Evolutionary conservation across 129 eudicot genomes (phyloP).

Genomic region (Arctium minus): DNA sequence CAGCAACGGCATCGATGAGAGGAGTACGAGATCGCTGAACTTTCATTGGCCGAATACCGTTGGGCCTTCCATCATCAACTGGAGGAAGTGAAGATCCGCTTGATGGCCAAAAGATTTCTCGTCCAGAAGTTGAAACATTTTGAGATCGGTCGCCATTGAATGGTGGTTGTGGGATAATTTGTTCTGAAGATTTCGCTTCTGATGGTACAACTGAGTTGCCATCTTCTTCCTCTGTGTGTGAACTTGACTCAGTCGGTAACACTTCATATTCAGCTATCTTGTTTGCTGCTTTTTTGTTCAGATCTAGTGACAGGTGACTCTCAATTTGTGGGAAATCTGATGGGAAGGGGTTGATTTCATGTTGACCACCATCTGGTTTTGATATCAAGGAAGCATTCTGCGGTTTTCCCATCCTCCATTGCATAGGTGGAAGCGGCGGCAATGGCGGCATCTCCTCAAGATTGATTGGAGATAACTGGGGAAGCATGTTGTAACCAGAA

Average conservation of each 20-base stretch:
- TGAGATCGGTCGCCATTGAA: slow-evolving; percentile 28
- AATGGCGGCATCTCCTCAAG: slow-evolving; percentile 75
- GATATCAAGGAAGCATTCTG: slow-evolving; percentile 33
- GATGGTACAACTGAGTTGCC: background rate
- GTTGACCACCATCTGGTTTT: slow-evolving; percentile 22
- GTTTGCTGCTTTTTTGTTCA: slow-evolving; percentile 6
- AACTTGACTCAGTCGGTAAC: slow-evolving; percentile 7
- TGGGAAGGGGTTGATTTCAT: slow-evolving; percentile 23
- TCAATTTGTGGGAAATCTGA: slow-evolving; percentile 22
- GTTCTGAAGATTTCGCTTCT: slow-evolving; percentile 24
- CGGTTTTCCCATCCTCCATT: slow-evolving; percentile 76
- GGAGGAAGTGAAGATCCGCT: slow-evolving; percentile 23
- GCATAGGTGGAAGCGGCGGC: slow-evolving; percentile 96
- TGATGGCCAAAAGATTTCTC: slow-evolving; percentile 30
- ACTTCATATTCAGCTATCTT: slow-evolving; percentile 14
- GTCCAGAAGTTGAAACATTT: slow-evolving; percentile 31
- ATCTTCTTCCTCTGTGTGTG: slow-evolving; percentile 4
- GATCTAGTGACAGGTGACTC: background rate
- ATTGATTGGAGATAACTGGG: slow-evolving; percentile 42
- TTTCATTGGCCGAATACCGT: slow-evolving; percentile 54
- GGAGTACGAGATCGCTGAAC: slow-evolving; percentile 72
- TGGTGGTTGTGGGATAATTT: slow-evolving; percentile 17
- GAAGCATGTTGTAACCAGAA: slow-evolving; percentile 31
- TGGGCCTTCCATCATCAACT: slow-evolving; percentile 37
- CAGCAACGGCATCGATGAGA: slow-evolving; percentile 71